Base-by-base conservation (phyloP, 2,329 filamentous ascomycete species). In the Pseudogymnoascus sp. region DNA sequence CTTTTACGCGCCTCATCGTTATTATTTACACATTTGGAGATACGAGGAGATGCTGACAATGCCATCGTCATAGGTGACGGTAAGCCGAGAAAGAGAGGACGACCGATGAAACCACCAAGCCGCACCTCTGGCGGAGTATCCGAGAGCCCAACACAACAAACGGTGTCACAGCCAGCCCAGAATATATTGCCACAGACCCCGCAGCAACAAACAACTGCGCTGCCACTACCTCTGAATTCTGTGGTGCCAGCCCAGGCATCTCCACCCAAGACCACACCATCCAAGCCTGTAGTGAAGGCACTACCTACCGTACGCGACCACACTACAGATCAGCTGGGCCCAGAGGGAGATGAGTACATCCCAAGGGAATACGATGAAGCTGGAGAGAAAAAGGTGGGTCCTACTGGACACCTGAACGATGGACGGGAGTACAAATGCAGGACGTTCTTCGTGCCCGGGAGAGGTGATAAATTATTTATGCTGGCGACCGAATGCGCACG, bases 381-480 rank as follows among this genome's bases (percentile, higher is more conserved):
- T 46, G 95, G 95, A 62, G 95, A 99, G 79, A 92, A 91, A 75
- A 99, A 99, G 81, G 93, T 97, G 25, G 86, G 91, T 74, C 75
- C 82, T 21, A 91, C 92, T 70, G 95, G 95, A 42, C 88, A 93
- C 71, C 85, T 93, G 21, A 82, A 89, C 28, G 93, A 92, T 65
- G 86, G 84, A 21, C 90, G 95, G 70, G 89, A 93, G 72, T 99
- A 97, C 78, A 87, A 90, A 74, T 97, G 93, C 76, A 84, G 93
- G 67, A 97, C 93, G 1, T 99, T 99, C 75, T 86, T 90, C 68
- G 93, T 99, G 3, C 92, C 93, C 16, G 88, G 96, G 71, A 84
- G 95, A 69, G 92, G 91, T 28, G 89, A 96, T 68, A 97, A 97
- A 77, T 84, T 97, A 5, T 99, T 97, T 78, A 99, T 99, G 95